Base-by-base conservation (phyloP, 1,284 basidiomycete species). In the Clitocybe nebularis region DNA sequence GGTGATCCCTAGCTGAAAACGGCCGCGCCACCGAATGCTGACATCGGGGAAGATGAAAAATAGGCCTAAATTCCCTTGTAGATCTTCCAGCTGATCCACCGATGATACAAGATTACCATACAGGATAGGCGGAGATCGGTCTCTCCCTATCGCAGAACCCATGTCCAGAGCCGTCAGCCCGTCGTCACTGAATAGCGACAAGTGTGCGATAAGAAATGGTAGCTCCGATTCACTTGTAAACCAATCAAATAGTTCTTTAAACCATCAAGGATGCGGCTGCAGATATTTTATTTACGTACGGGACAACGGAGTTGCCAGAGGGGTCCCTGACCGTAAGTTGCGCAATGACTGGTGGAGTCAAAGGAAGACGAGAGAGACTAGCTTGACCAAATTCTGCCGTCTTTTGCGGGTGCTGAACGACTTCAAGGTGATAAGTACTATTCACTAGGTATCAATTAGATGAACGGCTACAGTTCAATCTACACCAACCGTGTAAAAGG, bases 41-140 rank as follows among this genome's bases (percentile, higher is more conserved):
- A 91, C 86, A 61, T 95, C 93, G 5, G 92, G 84, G 57, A 94
- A 95, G 39, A 93, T 68, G 57, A 95, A 93, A 62, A 88, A 93
- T 24, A 89, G 69, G 5, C 89, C 88, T 50, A 75, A 70, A 25
- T 82, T 79, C 30, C 89, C 89, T 59, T 87, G 79, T 29, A 82
- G 71, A 58, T 93, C 85, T 48, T 84, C 77, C 56, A 92, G 69
- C 41, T 84, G 77, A 33, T 89, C 80, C 1, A 89, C 78, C 0
- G 84, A 84, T 9, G 91, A 82, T 20, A 93, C 89, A 19, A 93
- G 68, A 45, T 84, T 88, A 26, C 93, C 93, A 59, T 93, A 90
- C 13, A 94, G 71, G 48, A 85, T 74, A 32, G 80, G 76, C 41
- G 74, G 71, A 9, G 74, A 68, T 29, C 68, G 67, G 24, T 62